Evolutionary conservation across 768 basidiomycete genomes (phyloP).

Genomic region (Collybia nuda): DNA sequence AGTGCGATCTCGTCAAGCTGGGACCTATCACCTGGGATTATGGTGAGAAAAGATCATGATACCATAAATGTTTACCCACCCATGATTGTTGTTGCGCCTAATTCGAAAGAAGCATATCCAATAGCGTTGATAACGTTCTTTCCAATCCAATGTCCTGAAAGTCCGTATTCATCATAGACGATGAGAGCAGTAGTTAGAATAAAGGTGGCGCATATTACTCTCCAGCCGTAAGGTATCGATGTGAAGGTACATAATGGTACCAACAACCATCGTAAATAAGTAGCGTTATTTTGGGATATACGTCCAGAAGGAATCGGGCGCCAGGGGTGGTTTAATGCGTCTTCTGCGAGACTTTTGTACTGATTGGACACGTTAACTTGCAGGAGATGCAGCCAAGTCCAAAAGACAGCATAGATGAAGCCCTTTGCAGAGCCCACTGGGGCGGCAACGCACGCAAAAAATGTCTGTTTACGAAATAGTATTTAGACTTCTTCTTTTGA

Average conservation of each 20-base stretch:
- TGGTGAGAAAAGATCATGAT: neutral
- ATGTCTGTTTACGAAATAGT: slow-evolving; percentile 18
- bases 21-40: neutral
- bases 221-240: slow-evolving; percentile 16
- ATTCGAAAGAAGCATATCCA: slow-evolving; percentile 31
- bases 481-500: no score
- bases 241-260: slow-evolving; percentile 22
- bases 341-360: slow-evolving; percentile 36
- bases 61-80: slow-evolving; percentile 7
- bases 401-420: slow-evolving; percentile 28
- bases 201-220: slow-evolving; percentile 15
- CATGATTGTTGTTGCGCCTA: slow-evolving; percentile 30
- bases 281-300: slow-evolving; percentile 19
- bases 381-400: slow-evolving; percentile 46
- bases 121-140: slow-evolving; percentile 29
- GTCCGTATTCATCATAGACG: slow-evolving; percentile 27
- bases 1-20: slow-evolving; percentile 9
- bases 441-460: slow-evolving; percentile 31
- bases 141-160: slow-evolving; percentile 21
- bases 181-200: slow-evolving; percentile 19
- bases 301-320: slow-evolving; percentile 35
- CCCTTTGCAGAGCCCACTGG: slow-evolving; percentile 19
- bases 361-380: slow-evolving; percentile 36
- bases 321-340: slow-evolving; percentile 40
- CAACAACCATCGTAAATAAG: slow-evolving; percentile 29